Conservation (phyloP, 108 stramenopile genomes). For the Skeletonema tropicum region DNA sequence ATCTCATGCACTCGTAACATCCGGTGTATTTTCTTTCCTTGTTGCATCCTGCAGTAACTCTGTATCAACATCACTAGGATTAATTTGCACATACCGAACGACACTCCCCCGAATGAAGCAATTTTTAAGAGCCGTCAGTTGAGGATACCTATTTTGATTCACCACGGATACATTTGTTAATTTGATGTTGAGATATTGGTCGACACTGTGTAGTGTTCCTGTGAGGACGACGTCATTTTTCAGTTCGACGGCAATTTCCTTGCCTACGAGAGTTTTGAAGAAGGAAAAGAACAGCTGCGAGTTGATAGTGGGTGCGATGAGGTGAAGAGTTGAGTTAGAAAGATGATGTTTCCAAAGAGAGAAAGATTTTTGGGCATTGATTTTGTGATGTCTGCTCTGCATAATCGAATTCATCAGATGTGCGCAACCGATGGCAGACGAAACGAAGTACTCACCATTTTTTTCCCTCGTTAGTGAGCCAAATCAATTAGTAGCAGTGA, state of each 20-base stretch:
- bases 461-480: not conserved
- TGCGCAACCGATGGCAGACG: not conserved
- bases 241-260: slow-evolving; percentile 97
- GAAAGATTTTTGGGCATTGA: not conserved
- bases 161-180: slow-evolving; percentile 90
- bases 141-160: slow-evolving; percentile 87
- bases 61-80: slow-evolving; percentile 94
- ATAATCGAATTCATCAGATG: not conserved
- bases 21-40: slow-evolving; percentile 91
- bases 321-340: not conserved
- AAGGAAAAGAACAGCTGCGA: slow-evolving; percentile 97
- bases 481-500: too few species aligned
- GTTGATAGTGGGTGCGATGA: not conserved
- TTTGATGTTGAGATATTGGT: slow-evolving; percentile 99
- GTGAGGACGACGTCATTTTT: slow-evolving; percentile 98
- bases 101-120: slow-evolving; percentile 99
- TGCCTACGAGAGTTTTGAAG: slow-evolving; percentile 99
- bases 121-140: slow-evolving; percentile 89
- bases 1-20: not conserved
- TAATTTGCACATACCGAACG: slow-evolving; percentile 97
- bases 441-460: not conserved
- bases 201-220: slow-evolving; percentile 95
- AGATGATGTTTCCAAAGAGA: not conserved
- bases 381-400: not conserved
- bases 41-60: slow-evolving; percentile 98